These are phyloP conservation scores for Solioccasus polychromus DNA, from an alignment of 768 basidiomycete genomes.

Conservation along the genomic window DNA sequence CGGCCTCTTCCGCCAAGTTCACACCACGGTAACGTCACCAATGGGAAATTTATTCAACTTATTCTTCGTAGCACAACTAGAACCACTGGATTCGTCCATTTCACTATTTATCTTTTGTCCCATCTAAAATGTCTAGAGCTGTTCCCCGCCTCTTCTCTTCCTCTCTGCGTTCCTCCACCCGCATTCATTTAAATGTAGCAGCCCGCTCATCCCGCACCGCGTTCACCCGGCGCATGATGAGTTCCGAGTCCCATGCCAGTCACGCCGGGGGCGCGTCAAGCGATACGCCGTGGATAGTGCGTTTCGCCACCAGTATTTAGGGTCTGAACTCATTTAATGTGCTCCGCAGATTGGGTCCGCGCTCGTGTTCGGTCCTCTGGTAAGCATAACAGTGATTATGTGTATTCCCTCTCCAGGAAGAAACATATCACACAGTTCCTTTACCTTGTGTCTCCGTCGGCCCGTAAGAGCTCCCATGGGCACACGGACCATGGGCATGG, in stretches of 20 bases:
- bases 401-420: neutral
- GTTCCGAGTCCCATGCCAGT: conserved; percentile 22
- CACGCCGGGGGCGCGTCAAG: conserved; percentile 16
- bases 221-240: conserved; percentile 25
- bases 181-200: conserved; percentile 4
- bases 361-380: conserved; percentile 31
- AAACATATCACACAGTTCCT: conserved; percentile 19
- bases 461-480: conserved; percentile 21
- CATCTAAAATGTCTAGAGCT: conserved; percentile 20
- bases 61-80: too few relatives aligned
- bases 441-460: conserved; percentile 31
- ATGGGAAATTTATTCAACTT: conserved; percentile 27
- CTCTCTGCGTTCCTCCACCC: conserved; percentile 14
- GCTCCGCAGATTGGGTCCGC: conserved; percentile 29
- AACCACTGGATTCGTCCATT: conserved; percentile 10
- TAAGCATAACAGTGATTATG: conserved; percentile 8
- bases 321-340: neutral
- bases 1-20: conserved; percentile 30
- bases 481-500: conserved; percentile 23
- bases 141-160: conserved; percentile 17
- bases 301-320: conserved; percentile 3
- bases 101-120: conserved; percentile 11
- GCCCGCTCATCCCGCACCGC: conserved; percentile 13
- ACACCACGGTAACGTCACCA: conserved; percentile 29
- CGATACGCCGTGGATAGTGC: conserved; percentile 31